These are phyloP conservation scores for Vigna mungo DNA, from an alignment of 306 rosid species.

Conservation along the genomic window DNA sequence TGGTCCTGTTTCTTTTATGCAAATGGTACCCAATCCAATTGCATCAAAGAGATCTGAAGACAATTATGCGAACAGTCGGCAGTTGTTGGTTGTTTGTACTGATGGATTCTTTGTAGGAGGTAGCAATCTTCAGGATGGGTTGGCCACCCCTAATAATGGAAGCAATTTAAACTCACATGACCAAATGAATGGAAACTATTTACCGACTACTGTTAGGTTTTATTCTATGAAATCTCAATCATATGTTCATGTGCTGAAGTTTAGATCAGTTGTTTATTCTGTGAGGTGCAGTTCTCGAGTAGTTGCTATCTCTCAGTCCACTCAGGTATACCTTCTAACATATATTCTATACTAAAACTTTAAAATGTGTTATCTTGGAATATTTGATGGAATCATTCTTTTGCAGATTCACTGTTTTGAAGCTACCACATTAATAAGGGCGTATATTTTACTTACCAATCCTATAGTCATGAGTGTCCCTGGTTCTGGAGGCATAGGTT, in stretches of 20 bases:
- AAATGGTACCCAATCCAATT: conserved; percentile 86
- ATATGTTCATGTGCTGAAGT: conserved; percentile 82
- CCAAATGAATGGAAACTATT: conserved; percentile 59
- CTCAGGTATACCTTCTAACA: conserved; percentile 67
- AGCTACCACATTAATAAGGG: conserved; percentile 79
- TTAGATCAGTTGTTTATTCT: conserved; percentile 83
- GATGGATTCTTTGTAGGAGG: conserved; percentile 74
- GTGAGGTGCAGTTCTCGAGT: conserved; percentile 91
- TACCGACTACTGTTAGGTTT: conserved; percentile 81
- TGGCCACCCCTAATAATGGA: conserved; percentile 54
- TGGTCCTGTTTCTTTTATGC: conserved; percentile 88
- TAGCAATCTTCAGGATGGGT: conserved; percentile 60
- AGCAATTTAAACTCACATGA: conserved; percentile 63
- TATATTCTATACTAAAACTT: not conserved
- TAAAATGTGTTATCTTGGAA: conserved; percentile 25
- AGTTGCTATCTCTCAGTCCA: conserved; percentile 80
- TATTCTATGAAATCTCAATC: conserved; percentile 89
- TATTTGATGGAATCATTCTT: conserved; percentile 34
- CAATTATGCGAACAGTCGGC: conserved; percentile 74
- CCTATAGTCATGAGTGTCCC: conserved; percentile 67
- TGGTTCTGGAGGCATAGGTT: conserved; percentile 80
- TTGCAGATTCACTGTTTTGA: conserved; percentile 91
- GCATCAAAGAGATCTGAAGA: conserved; percentile 66
- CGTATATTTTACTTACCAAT: conserved; percentile 83
- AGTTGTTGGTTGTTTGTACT: conserved; percentile 76